Evolutionary conservation across 352 stramenopile genomes (phyloP), one percentile per base, ranked within the genome.

Genomic region (Pythium graminicola): DNA sequence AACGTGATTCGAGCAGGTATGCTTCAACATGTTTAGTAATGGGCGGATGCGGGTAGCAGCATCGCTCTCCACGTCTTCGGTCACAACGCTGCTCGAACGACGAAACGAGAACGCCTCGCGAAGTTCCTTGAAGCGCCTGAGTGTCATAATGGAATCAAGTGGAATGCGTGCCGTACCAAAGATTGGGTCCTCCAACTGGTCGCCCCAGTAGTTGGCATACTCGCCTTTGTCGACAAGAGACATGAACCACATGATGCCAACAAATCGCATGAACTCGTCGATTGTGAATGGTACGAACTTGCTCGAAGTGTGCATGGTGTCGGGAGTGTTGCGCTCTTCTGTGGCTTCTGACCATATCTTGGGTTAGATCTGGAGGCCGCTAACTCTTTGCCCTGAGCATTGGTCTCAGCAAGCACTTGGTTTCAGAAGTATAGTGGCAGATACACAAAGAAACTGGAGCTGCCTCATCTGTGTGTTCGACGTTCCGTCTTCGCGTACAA

Each of bases 161-260:
- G 54, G 39, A 19, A 13, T 38, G 6, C 20, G 20, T 9, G 2
- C 36, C 2, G 16, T 35, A 1, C 29, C 20, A n/a, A 63, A 38
- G 35, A 67, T 59, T 9, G 8, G 6, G 29, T 59, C 32, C 49
- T 69, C 57, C 1, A 47, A n/a, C 40, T 73, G 64, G 9, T 62
- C 42, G 0, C 43, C 59, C 60, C 60, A 69, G 43, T 72, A 68
- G 45, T 67, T 68, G 0, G 41, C n/a, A 24, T 63, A 65, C 24
- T 65, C 57, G 0, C 60, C 57, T 22, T 67, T 69, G 33, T 65
- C 31, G 3, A 65, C 52, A 9, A 65, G 6, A 19, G 41, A 33
- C 60, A 67, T 69, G 41, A 54, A 69, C 26, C 46, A 69, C n/a
- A 68, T 9, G 26, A 73, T 65, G 13, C 61, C 65, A 0, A 73